These are phyloP conservation scores for Lasiodiplodia sp. DNA, from an alignment of 2,329 filamentous ascomycete species.

Conservation along the genomic window DNA sequence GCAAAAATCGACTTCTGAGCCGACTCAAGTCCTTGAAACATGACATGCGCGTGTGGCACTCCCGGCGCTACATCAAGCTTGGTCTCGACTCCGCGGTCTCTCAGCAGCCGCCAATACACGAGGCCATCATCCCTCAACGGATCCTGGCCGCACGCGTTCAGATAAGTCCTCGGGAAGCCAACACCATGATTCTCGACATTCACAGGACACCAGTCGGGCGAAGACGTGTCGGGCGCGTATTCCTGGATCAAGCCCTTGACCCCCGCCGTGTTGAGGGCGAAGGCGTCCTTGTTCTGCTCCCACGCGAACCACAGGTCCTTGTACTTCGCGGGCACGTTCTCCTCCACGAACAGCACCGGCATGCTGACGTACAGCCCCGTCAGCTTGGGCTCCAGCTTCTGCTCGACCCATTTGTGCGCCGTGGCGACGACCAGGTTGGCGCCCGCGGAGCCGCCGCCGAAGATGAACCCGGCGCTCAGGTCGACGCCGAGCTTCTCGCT, in stretches of 20 bases:
- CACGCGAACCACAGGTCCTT: constrained; percentile 5
- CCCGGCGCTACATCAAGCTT: constrained; percentile 31
- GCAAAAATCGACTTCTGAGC: neutral
- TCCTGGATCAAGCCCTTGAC: neutral
- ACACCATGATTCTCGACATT: neutral
- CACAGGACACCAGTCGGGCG: neutral
- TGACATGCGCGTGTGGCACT: constrained; percentile 20
- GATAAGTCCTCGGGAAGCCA: constrained; percentile 25
- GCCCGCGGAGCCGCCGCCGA: constrained; percentile 1
- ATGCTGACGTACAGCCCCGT: constrained; percentile 4
- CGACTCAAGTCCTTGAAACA: neutral
- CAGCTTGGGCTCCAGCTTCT: neutral
- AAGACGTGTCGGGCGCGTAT: constrained; percentile 13
- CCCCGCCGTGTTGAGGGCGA: neutral
- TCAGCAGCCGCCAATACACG: constrained; percentile 29
- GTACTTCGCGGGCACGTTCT: neutral
- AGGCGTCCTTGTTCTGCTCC: constrained; percentile 17
- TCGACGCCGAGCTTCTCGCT: neutral
- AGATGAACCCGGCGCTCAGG: constrained; percentile 8
- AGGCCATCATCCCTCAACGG: constrained; percentile 32
- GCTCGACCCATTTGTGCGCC: constrained; percentile 8
- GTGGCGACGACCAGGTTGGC: constrained; percentile 7
- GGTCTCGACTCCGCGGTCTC: constrained; percentile 30
- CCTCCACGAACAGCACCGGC: neutral
- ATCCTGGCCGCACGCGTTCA: constrained; percentile 31